Base-by-base conservation (phyloP, 106 monocot genomes). In the Platanthera zijinensis region DNA sequence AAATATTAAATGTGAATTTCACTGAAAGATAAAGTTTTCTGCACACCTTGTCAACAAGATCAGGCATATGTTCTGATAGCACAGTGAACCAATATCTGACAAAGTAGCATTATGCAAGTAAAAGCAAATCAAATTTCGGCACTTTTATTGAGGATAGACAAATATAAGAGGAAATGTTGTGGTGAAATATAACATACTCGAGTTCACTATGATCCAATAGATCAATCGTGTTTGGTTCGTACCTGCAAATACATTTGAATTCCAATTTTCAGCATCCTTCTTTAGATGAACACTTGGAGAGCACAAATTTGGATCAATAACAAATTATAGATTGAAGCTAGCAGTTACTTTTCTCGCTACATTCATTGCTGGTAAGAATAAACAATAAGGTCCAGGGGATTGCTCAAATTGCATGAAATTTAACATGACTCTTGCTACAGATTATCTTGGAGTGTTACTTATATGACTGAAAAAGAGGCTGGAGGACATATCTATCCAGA, bases 181-280 rank as follows among this genome's bases (percentile, higher is more conserved):
- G 76, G 57, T 39, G n/a, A 17, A 39, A 9, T n/a, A 46, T 25
- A 69, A 82, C 94, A 81, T 85, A 99, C 99, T 99, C 88, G 52
- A 94, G 84, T 78, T 99, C 99, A 79, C 81, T 78, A 73, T 73
- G 94, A 74, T 94, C 94, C 6, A 84, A 86, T 46, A 99, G 86
- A 84, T 99, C 99, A 75, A 99, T 90, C 17, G 99, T 99, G 74
- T 99, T 99, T 64, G 99, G 99, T 74, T 99, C 99, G 61, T 99
- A 99, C 77, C 99, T 99, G 92, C 80, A 93, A 66, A 78, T 72
- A 15, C 49, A 22, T 70, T 46, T 47, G 47, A 79, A 61, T 21
- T 73, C 79, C 18, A 64, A 28, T 12, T 48, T 49, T 47, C 30
- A 72, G 47, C 30, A 10, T 68, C 50, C 48, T 48, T 10, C n/a